A percentile compares a stretch with the other conserved stretches of the same genome.
Evolutionary conservation across 805 yeast species (phyloP).

Genomic region (Candida nonsorbophila): DNA sequence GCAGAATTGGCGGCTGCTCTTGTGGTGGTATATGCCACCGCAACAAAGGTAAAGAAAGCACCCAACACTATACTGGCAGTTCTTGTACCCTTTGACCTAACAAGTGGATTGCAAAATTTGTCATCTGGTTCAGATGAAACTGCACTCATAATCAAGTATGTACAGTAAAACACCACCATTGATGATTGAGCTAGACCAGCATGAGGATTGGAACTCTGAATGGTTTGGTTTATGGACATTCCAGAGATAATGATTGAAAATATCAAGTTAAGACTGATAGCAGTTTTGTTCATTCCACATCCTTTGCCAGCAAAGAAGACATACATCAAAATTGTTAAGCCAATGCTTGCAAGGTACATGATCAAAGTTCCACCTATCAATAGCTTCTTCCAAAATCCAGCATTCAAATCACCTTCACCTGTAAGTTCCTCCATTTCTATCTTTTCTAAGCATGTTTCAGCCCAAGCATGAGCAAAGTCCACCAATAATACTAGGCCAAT

Average conservation of each 20-base stretch:
- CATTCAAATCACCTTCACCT: conserved; percentile 43
- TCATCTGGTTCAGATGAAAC: conserved; percentile 97
- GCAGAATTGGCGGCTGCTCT: conserved; percentile 77
- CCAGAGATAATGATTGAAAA: conserved; percentile 60
- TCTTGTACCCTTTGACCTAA: conserved; percentile 85
- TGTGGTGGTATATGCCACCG: conserved; percentile 95
- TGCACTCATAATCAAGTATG: conserved; percentile 86
- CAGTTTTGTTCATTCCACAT: conserved; percentile 86
- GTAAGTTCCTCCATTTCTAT: conserved; percentile 70
- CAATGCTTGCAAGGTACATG: conserved; percentile 74
- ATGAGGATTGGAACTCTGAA: conserved; percentile 89
- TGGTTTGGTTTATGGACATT: conserved; percentile 70
- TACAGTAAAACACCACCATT: conserved; percentile 91
- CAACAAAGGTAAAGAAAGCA: conserved; percentile 88
- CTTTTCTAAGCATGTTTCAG: conserved; percentile 87
- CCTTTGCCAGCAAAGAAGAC: conserved; percentile 75
- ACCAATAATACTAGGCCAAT: conserved; percentile 87
- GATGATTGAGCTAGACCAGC: conserved; percentile 96
- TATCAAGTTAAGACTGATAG: conserved; percentile 71
- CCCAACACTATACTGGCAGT: conserved; percentile 85
- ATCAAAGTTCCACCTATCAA: conserved; percentile 80
- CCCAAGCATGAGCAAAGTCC: conserved; percentile 98
- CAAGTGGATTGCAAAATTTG: conserved; percentile 82
- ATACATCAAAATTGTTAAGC: conserved; percentile 75
- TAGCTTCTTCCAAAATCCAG: conserved; percentile 70